These are phyloP conservation scores for Fusarium foetens DNA, from an alignment of 2,329 filamentous ascomycete genomes.

Conservation along the genomic window DNA sequence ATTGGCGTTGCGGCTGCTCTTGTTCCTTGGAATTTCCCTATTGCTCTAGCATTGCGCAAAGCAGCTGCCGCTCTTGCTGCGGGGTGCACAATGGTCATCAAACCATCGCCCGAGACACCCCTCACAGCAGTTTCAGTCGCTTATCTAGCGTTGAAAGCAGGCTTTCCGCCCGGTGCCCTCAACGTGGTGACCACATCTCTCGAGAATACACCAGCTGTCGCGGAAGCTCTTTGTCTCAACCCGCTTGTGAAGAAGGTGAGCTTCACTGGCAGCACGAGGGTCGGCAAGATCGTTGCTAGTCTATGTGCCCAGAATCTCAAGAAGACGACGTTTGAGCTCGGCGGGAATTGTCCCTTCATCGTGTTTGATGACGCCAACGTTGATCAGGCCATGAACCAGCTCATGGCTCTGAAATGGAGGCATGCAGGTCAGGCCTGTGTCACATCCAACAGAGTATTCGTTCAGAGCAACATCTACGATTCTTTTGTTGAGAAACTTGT, in stretches of 20 bases:
- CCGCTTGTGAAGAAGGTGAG: conserved; percentile 70
- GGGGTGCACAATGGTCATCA: conserved; percentile 79
- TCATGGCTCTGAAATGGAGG: conserved; percentile 65
- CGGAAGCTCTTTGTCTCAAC: conserved; percentile 59
- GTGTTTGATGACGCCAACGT: conserved; percentile 73
- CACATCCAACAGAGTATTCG: conserved; percentile 66
- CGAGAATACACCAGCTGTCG: conserved; percentile 55
- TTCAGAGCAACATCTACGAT: conserved; percentile 69
- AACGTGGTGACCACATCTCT: conserved; percentile 58
- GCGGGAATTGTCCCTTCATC: conserved; percentile 75
- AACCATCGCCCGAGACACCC: conserved; percentile 78
- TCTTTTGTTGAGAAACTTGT: conserved; percentile 7
- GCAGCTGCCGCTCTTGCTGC: conserved; percentile 71
- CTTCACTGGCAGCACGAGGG: conserved; percentile 79
- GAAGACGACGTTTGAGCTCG: conserved; percentile 74
- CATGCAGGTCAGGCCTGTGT: conserved; percentile 77
- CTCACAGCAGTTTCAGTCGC: conserved; percentile 76
- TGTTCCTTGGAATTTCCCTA: conserved; percentile 68
- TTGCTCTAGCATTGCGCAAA: conserved; percentile 61
- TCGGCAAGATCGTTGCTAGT: conserved; percentile 72
- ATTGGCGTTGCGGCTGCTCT: conserved; percentile 50
- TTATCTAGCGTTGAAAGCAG: conserved; percentile 74
- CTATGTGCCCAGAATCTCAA: conserved; percentile 72
- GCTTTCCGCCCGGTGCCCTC: conserved; percentile 79
- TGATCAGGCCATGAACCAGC: background rate